Evolutionary conservation across 2,329 filamentous ascomycete genomes (phyloP), one percentile per base, ranked within the genome.

Genomic region (Parasarocladium wereldwijsianum): DNA sequence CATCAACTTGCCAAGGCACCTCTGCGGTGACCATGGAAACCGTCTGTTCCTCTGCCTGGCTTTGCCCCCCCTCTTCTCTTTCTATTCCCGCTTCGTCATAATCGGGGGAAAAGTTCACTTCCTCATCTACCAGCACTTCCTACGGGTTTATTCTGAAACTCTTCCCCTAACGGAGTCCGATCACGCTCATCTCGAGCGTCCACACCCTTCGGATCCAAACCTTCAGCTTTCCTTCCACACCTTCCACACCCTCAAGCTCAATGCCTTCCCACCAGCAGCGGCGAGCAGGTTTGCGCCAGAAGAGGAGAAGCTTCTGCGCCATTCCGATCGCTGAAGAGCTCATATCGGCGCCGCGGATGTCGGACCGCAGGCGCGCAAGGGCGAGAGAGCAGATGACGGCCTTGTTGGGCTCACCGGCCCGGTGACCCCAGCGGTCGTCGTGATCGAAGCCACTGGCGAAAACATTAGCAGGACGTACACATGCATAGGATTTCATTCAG

Each of bases 251-350:
- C 12, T 90, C 73, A 25, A 98, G 64, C 52, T 96, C 86, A 21
- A 98, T 80, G 15, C 90, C 90, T 53, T 98, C 90, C 90, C 90
- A 98, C 90, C 90, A 98, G 63, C 90, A 98, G 51, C 90, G 71
- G 36, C 90, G 66, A 10, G 90, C 90, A 11, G 90, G 90, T 57
- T 98, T 98, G 40, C 90, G 73, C 90, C 90, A 98, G 62, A 98
- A 98, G 4, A 98, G 67, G 10, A 98, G 66, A 26, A 98, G 69
- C 59, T 98, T 98, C 55, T 98, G 90, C 9, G 90, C 90, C 90
- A 98, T 98, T 31, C 87, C 87, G 12, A 96, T 84, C 1, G 84
- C 80, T 49, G 76, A 85, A 41, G 68, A 75, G 30, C 81, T 62
- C 58, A 73, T 68, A 35, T 77, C 73, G 44, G 76, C 77, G 42